phyloP scores from a whole-genome alignment of 176 grass and related monocot species.

The Saccharum officinarum region DNA sequence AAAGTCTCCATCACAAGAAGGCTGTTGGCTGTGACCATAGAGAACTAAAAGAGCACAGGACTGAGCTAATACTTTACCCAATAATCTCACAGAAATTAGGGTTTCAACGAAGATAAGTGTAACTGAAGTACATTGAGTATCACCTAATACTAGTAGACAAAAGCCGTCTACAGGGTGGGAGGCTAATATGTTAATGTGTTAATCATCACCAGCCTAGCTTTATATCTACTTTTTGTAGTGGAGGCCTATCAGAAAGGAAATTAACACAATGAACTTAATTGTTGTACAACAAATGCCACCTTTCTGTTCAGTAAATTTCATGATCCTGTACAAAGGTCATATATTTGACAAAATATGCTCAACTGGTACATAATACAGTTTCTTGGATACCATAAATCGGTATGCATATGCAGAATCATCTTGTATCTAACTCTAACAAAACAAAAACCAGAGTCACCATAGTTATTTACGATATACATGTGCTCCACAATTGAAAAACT shows the following conservation, averaged over 20 bases:
- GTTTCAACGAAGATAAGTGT: background rate
- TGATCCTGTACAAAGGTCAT: background rate
- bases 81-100: background rate
- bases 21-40: background rate
- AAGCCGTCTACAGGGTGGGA: background rate
- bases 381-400: background rate
- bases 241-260: background rate
- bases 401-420: background rate
- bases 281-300: background rate
- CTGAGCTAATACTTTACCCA: background rate
- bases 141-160: background rate
- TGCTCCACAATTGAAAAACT: background rate
- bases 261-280: background rate
- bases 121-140: background rate
- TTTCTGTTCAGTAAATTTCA: background rate
- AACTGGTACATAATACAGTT: background rate
- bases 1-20: background rate
- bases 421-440: background rate
- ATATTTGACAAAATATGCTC: background rate
- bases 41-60: background rate
- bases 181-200: background rate
- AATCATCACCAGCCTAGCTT: slow-evolving; percentile 8
- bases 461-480: background rate
- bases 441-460: background rate
- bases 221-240: background rate